These are phyloP conservation scores for Vitis hybrid DNA, from an alignment of 177 flowering plant species.

Conservation along the genomic window DNA sequence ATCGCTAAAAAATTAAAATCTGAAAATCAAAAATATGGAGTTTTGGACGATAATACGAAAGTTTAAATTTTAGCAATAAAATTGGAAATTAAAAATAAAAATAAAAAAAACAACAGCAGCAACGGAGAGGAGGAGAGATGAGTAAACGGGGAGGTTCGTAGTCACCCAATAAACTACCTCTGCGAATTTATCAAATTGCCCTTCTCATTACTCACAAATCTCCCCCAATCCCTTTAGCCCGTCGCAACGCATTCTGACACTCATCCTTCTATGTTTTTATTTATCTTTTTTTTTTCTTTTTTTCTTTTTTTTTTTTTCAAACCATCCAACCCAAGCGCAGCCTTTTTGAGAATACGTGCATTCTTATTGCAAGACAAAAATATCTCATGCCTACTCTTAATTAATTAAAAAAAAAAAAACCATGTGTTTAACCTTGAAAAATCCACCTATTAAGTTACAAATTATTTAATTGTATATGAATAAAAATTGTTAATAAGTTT, in stretches of 20 bases:
- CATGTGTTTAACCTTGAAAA: too few species aligned
- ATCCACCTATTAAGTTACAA: too few species aligned
- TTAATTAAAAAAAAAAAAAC: too few species aligned
- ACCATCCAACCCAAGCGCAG: background rate
- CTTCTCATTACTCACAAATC: background rate
- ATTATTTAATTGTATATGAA: too few species aligned
- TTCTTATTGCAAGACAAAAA: background rate
- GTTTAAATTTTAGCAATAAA: background rate
- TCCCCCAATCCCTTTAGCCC: background rate
- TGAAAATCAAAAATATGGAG: background rate
- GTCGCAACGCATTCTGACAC: background rate
- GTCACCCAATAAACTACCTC: background rate
- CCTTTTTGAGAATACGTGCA: background rate
- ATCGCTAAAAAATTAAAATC: too few species aligned
- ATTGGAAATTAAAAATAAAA: background rate
- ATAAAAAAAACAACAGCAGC: background rate
- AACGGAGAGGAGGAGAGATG: background rate
- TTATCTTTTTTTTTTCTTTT: too few species aligned
- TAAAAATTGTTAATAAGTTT: too few species aligned
- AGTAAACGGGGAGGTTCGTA: constrained; percentile 1
- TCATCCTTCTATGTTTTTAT: background rate
- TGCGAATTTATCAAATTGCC: background rate
- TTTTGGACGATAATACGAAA: background rate
- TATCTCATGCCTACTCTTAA: background rate
- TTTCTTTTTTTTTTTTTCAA: background rate